A percentile compares a stretch with the other conserved stretches of the same genome.
Conservation (phyloP, 164 flowering plant genomes). For the Akebia trifoliata region DNA sequence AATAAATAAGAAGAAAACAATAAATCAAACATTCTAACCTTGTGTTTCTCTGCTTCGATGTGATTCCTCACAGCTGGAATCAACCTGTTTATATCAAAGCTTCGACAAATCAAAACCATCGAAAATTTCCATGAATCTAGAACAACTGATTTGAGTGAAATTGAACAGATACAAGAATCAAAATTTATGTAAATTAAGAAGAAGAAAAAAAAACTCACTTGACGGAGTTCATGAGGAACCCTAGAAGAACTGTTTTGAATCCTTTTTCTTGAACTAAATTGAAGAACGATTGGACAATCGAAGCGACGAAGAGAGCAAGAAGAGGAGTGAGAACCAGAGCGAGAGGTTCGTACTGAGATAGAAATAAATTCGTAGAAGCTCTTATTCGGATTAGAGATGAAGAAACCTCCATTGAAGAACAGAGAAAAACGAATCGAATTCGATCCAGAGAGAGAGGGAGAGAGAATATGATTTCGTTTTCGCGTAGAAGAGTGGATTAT, state of each 20-base stretch:
- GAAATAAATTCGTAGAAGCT: conserved; percentile 52
- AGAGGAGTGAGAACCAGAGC: conserved; percentile 52
- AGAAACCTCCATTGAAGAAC: conserved; percentile 19
- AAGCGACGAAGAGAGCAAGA: conserved; percentile 50
- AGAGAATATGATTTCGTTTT: neutral
- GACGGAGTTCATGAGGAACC: conserved; percentile 41
- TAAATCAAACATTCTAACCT: conserved; percentile 34
- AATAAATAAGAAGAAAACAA: neutral
- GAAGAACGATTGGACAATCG: conserved; percentile 37
- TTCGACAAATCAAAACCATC: neutral
- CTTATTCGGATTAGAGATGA: conserved; percentile 23
- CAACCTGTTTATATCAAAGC: conserved; percentile 33
- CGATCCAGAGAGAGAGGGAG: conserved; percentile 1
- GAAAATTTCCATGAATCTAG: neutral
- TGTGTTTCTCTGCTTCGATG: conserved; percentile 81
- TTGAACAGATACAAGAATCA: neutral
- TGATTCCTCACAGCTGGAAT: conserved; percentile 65
- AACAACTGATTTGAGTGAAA: neutral
- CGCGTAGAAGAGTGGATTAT: no score
- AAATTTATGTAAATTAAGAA: neutral
- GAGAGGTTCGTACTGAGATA: conserved; percentile 74
- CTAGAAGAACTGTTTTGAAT: conserved; percentile 41
- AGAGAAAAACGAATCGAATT: neutral
- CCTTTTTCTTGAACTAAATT: conserved; percentile 51
- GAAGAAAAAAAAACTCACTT: conserved; percentile 36